phyloP scores from a whole-genome alignment of 2,329 filamentous ascomycete species.

The Lasiodiplodia theobromae region DNA sequence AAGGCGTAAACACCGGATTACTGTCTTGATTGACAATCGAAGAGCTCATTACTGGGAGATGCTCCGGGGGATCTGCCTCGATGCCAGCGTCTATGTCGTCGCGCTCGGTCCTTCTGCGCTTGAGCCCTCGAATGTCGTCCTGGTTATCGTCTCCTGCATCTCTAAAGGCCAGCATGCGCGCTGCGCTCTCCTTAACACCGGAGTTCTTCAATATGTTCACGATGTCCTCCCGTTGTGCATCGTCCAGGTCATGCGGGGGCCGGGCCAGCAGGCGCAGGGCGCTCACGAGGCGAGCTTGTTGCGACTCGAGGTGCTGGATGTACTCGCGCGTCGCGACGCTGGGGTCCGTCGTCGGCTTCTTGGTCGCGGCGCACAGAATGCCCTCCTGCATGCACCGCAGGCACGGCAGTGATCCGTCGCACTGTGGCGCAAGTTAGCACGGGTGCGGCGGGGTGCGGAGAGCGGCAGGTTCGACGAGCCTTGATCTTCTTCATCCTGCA shows the following conservation, averaged over 20 bases:
- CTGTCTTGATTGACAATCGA: too few species aligned
- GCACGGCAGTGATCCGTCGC: background rate
- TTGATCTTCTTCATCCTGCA: constrained; percentile 11
- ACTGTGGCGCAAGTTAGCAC: background rate
- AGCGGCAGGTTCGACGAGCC: background rate
- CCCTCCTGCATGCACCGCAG: too few species aligned
- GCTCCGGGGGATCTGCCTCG: too few species aligned
- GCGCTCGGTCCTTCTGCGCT: too few species aligned
- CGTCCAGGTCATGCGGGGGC: background rate
- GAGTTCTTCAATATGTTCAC: too few species aligned
- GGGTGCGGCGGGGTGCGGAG: background rate
- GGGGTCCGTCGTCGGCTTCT: background rate
- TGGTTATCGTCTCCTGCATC: too few species aligned
- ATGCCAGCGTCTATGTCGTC: too few species aligned
- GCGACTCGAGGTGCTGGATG: background rate
- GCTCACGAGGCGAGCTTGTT: background rate
- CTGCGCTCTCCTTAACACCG: too few species aligned
- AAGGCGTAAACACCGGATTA: too few species aligned
- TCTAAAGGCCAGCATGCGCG: too few species aligned
- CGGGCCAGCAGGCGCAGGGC: background rate
- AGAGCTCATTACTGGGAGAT: too few species aligned
- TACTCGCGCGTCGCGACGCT: background rate
- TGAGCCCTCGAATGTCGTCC: too few species aligned
- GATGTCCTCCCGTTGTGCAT: background rate
- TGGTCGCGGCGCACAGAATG: background rate